Percentiles rank a stretch among this genome's conserved stretches.
These are phyloP conservation scores for Marsdenia floribunda DNA, from an alignment of 257 asterid genomes.

Conservation along the genomic window DNA sequence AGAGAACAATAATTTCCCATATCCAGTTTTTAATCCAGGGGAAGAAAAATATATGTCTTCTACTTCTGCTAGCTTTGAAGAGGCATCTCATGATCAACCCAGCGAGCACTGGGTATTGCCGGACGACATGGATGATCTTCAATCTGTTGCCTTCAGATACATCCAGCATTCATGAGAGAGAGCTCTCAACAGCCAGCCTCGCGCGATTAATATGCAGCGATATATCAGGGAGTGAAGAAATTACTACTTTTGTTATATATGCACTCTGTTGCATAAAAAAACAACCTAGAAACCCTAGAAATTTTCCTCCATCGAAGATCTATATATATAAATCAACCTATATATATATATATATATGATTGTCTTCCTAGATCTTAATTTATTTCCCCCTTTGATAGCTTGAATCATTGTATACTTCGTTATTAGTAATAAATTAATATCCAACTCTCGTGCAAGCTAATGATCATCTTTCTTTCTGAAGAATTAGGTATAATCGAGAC, in stretches of 20 bases:
- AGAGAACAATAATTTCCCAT: neutral
- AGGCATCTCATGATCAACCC: constrained; percentile 21
- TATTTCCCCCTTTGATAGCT: constrained; percentile 18
- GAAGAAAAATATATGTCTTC: constrained; percentile 26
- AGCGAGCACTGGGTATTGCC: constrained; percentile 47
- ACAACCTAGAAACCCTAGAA: constrained; percentile 32
- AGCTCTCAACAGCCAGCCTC: no score
- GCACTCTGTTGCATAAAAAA: constrained; percentile 12
- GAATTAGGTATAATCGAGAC: neutral
- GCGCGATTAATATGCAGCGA: no score
- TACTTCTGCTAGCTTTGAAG: constrained; percentile 26
- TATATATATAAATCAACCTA: constrained; percentile 4
- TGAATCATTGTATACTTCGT: constrained; percentile 15
- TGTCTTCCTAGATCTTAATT: constrained; percentile 10
- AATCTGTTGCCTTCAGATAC: constrained; percentile 60
- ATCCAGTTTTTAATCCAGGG: constrained; percentile 17
- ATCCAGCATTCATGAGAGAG: constrained; percentile 25
- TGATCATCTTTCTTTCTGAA: constrained; percentile 11
- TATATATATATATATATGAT: constrained; percentile 1
- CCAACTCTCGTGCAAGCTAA: constrained; percentile 9
- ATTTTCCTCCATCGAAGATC: constrained; percentile 10
- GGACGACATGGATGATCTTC: constrained; percentile 64
- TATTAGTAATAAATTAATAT: constrained; percentile 3
- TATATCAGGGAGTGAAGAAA: no score
- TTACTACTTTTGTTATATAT: neutral